A percentile compares a stretch with the other conserved stretches of the same genome.
Conservation (phyloP, 2,329 filamentous ascomycete genomes). For the Aspergillus ustus region DNA sequence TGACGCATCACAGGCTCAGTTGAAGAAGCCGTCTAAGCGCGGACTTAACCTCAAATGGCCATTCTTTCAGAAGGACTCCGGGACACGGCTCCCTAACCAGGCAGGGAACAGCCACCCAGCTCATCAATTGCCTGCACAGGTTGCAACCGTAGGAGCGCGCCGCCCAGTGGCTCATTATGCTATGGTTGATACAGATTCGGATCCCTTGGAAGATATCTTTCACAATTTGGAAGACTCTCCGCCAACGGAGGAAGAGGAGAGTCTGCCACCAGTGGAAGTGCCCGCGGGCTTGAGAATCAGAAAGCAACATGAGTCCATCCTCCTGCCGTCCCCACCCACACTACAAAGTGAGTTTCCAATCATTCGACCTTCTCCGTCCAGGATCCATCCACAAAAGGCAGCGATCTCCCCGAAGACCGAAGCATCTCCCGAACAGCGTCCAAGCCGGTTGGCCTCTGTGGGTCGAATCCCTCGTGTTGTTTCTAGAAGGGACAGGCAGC, state of each 20-base stretch:
- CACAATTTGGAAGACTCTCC: constrained; percentile 45
- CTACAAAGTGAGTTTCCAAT: constrained; percentile 36
- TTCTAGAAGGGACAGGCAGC: constrained; percentile 65
- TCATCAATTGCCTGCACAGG: constrained; percentile 45
- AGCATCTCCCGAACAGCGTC: constrained; percentile 42
- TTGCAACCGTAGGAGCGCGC: constrained; percentile 42
- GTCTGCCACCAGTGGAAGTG: constrained; percentile 27
- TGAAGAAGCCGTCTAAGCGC: constrained; percentile 33
- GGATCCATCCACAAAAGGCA: constrained; percentile 41
- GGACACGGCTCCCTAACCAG: constrained; percentile 29
- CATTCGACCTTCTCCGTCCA: constrained; percentile 39
- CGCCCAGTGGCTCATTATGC: constrained; percentile 63
- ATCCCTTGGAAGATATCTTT: constrained; percentile 46
- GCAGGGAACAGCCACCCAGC: constrained; percentile 25
- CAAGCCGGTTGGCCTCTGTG: constrained; percentile 75
- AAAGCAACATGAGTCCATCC: constrained; percentile 42
- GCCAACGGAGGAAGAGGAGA: constrained; percentile 41
- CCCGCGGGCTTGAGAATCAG: constrained; percentile 37
- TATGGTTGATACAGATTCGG: constrained; percentile 54
- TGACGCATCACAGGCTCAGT: constrained; percentile 4
- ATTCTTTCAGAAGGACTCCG: constrained; percentile 58
- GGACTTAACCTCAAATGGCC: constrained; percentile 56
- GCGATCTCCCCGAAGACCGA: constrained; percentile 22
- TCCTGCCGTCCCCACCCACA: constrained; percentile 49
- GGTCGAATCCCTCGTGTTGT: constrained; percentile 85